Evolutionary conservation across 495 filamentous ascomycete genomes (phyloP).

Genomic region (Podospora appendiculata): DNA sequence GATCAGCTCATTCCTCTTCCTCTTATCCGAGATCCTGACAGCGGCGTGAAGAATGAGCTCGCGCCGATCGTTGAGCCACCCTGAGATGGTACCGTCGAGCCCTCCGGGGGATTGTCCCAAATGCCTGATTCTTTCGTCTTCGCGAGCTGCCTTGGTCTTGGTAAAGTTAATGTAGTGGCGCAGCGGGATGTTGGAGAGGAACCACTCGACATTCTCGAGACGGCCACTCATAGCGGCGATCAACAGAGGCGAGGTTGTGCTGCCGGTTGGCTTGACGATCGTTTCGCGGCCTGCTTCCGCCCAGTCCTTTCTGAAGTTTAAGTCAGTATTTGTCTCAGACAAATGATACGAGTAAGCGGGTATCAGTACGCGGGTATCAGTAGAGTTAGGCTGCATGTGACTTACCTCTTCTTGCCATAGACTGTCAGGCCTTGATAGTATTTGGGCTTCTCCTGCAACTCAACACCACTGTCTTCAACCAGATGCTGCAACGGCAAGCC

Average conservation of each 20-base stretch:
- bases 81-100: slow-evolving; percentile 49
- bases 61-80: slow-evolving; percentile 53
- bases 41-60: slow-evolving; percentile 55
- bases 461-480: slow-evolving; percentile 49
- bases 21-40: slow-evolving; percentile 34
- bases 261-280: slow-evolving; percentile 11
- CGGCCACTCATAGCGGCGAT: slow-evolving; percentile 47
- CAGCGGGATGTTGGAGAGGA: slow-evolving; percentile 55
- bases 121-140: slow-evolving; percentile 48
- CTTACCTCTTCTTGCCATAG: slow-evolving; percentile 58
- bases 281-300: slow-evolving; percentile 45
- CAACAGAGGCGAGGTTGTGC: slow-evolving; percentile 47
- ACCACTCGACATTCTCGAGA: slow-evolving; percentile 60
- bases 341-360: no score
- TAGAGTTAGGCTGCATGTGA: not conserved
- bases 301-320: slow-evolving; percentile 36
- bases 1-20: slow-evolving; percentile 43
- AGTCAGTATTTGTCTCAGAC: not conserved
- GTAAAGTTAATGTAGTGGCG: slow-evolving; percentile 57
- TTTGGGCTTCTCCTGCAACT: slow-evolving; percentile 49
- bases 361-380: slow-evolving; percentile 25
- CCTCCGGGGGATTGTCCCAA: slow-evolving; percentile 46
- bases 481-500: slow-evolving; percentile 59
- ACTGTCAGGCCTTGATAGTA: slow-evolving; percentile 69
- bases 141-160: slow-evolving; percentile 40